These are phyloP conservation scores for Linnemannia hyalina DNA, from an alignment of 192 early-diverging fungal genomes.

Conservation along the genomic window DNA sequence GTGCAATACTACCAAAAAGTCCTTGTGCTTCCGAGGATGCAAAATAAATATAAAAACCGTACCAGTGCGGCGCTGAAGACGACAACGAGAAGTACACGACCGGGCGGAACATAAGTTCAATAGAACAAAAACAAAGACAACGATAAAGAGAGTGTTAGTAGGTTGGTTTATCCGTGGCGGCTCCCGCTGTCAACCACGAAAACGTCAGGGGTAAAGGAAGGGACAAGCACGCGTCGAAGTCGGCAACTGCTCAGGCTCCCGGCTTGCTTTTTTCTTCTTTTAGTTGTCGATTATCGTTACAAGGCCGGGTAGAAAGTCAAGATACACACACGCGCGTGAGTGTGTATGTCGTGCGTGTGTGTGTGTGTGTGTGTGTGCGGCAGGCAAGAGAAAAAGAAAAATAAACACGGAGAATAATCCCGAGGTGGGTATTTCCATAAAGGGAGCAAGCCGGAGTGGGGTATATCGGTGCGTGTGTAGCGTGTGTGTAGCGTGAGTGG, in stretches of 20 bases:
- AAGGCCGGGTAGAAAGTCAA: not conserved
- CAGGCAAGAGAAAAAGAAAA: not conserved
- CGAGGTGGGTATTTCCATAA: constrained; percentile 5
- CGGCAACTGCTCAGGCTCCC: not conserved
- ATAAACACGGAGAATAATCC: not conserved
- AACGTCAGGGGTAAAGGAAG: not conserved
- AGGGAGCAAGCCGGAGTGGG: constrained; percentile 6
- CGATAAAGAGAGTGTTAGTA: not conserved
- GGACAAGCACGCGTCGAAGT: not conserved
- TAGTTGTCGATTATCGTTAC: not conserved
- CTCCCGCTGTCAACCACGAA: not conserved
- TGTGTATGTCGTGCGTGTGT: not conserved
- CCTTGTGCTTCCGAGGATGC: not conserved
- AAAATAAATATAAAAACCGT: constrained; percentile 9
- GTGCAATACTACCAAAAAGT: constrained; percentile 2
- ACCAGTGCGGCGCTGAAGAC: constrained; percentile 45
- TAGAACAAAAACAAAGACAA: not conserved
- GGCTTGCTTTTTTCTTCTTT: not conserved
- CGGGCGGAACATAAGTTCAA: not conserved
- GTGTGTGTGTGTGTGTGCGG: not conserved
- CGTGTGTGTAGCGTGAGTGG: not conserved
- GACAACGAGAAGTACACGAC: not conserved
- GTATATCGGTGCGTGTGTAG: not conserved
- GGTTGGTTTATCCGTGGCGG: not conserved
- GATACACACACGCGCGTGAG: not conserved